Percentiles rank a stretch among this genome's conserved stretches.
Evolutionary conservation across 2,329 filamentous ascomycete genomes (phyloP).

Genomic region (Didymella pinodella): DNA sequence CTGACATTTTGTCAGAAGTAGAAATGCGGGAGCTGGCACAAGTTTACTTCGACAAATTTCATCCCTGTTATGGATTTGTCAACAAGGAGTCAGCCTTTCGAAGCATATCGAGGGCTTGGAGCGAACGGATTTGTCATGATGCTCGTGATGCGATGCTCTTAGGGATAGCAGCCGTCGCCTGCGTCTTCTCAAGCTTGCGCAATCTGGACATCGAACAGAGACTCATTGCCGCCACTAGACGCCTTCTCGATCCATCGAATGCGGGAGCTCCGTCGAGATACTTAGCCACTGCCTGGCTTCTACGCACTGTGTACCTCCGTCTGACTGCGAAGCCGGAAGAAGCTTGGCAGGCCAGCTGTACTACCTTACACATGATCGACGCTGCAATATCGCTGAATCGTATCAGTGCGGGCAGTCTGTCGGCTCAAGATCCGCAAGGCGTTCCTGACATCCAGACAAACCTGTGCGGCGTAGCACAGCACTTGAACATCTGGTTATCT

Average conservation of each 20-base stretch:
- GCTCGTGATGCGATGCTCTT: background rate
- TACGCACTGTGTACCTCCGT: conserved; percentile 8
- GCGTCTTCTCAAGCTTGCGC: background rate
- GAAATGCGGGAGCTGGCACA: background rate
- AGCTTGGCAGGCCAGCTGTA: conserved; percentile 12
- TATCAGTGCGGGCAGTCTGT: background rate
- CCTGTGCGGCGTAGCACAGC: conserved; percentile 6
- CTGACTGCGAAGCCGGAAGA: conserved; percentile 13
- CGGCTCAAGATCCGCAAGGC: background rate
- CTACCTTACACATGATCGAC: conserved; percentile 7
- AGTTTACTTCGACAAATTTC: conserved; percentile 1
- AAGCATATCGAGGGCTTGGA: background rate
- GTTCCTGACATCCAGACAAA: background rate
- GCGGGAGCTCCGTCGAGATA: background rate
- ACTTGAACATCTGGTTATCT: conserved; percentile 16
- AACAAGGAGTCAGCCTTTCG: background rate
- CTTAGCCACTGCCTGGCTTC: conserved; percentile 4
- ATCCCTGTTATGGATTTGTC: conserved; percentile 12
- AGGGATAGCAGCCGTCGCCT: conserved; percentile 8
- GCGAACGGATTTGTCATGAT: background rate
- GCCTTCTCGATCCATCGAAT: conserved; percentile 4
- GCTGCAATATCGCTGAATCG: background rate
- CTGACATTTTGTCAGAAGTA: background rate
- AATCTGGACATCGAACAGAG: background rate
- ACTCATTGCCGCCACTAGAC: background rate